These are phyloP conservation scores for Rhizophora apiculata DNA, from an alignment of 345 rosid genomes.

Conservation along the genomic window DNA sequence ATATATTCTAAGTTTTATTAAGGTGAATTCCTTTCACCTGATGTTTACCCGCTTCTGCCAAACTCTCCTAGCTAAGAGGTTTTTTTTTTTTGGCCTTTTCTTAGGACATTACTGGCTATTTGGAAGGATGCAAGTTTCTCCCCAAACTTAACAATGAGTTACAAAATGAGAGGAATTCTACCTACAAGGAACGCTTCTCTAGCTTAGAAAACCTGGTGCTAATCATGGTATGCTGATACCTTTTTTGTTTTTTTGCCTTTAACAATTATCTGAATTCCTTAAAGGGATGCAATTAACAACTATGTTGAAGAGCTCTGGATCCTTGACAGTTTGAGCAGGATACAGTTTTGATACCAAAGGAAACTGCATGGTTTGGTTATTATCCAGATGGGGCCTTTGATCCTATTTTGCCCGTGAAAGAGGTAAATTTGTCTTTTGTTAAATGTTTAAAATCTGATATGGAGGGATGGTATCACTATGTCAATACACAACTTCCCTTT, in stretches of 20 bases:
- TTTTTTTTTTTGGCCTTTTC: background rate
- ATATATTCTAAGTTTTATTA: background rate
- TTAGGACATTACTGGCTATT: slow-evolving; percentile 40
- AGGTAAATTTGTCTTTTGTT: slow-evolving; percentile 33
- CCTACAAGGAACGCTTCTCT: slow-evolving; percentile 63
- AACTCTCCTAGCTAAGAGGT: background rate
- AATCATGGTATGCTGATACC: slow-evolving; percentile 51
- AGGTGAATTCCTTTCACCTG: background rate
- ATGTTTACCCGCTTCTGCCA: background rate
- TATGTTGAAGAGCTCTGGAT: background rate
- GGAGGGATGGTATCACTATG: too few relatives aligned
- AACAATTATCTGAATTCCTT: background rate
- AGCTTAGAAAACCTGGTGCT: slow-evolving; percentile 70
- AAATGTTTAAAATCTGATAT: background rate
- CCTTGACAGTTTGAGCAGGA: slow-evolving; percentile 72
- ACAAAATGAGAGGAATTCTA: slow-evolving; percentile 41
- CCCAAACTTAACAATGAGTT: slow-evolving; percentile 68
- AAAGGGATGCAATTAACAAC: background rate
- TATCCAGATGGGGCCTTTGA: slow-evolving; percentile 64
- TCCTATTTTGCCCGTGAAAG: slow-evolving; percentile 53
- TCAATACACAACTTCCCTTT: too few relatives aligned
- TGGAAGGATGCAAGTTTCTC: slow-evolving; percentile 65
- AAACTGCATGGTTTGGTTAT: slow-evolving; percentile 83
- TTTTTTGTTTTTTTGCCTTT: background rate
- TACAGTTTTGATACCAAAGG: slow-evolving; percentile 66